These are phyloP conservation scores for Dentipellis sp. DNA, from an alignment of 768 basidiomycete species.

Conservation along the genomic window DNA sequence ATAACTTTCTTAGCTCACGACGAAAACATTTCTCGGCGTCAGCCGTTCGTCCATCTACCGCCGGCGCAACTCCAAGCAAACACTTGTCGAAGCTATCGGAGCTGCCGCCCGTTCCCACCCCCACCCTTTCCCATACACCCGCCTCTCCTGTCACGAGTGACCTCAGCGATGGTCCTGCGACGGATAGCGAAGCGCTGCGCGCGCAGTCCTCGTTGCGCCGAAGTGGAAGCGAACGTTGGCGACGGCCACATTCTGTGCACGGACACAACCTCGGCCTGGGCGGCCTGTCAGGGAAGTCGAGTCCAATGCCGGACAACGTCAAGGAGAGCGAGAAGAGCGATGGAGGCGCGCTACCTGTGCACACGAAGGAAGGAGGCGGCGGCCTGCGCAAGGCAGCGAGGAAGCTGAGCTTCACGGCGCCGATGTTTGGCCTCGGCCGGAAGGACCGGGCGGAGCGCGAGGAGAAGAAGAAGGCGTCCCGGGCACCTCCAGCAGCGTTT, in stretches of 20 bases:
- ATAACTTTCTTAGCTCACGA: slow-evolving; percentile 11
- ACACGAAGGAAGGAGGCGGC: slow-evolving; percentile 33
- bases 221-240: background rate
- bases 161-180: background rate
- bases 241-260: slow-evolving; percentile 7
- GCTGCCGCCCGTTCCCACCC: background rate
- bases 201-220: background rate
- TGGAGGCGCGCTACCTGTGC: slow-evolving; percentile 13
- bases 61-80: background rate
- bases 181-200: background rate
- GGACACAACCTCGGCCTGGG: slow-evolving; percentile 1
- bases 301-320: background rate
- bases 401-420: slow-evolving; percentile 61
- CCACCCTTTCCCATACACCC: background rate
- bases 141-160: background rate
- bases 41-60: background rate
- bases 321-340: slow-evolving; percentile 13
- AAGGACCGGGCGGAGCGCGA: slow-evolving; percentile 18
- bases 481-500: background rate
- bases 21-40: background rate
- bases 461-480: background rate
- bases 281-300: background rate
- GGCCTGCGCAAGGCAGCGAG: slow-evolving; percentile 20
- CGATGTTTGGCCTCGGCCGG: slow-evolving; percentile 47
- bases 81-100: background rate